These are phyloP conservation scores for Phalaenopsis hybrid DNA, from an alignment of 116 monocot species.

Conservation along the genomic window DNA sequence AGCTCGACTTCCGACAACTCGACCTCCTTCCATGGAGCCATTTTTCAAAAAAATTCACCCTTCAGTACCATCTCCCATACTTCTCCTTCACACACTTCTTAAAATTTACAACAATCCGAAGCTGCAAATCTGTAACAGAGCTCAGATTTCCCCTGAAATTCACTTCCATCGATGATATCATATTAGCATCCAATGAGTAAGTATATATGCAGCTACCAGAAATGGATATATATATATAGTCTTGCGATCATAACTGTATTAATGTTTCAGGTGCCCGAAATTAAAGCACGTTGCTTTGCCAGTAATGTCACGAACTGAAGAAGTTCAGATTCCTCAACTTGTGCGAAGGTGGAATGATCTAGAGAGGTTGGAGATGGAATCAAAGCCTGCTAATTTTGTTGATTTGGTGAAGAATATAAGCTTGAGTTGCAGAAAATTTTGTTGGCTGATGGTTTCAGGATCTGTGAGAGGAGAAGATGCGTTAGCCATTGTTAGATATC, in stretches of 20 bases:
- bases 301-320: slow-evolving; percentile 10
- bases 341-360: slow-evolving; percentile 30
- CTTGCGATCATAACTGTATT: not conserved
- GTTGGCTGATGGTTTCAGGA: slow-evolving; percentile 10
- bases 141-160: slow-evolving; percentile 8
- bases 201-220: not conserved
- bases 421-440: slow-evolving; percentile 11
- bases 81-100: slow-evolving; percentile 17
- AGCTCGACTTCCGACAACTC: slow-evolving; percentile 20
- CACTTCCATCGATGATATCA: not conserved
- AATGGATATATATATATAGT: not conserved
- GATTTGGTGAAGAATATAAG: slow-evolving; percentile 17
- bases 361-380: slow-evolving; percentile 25
- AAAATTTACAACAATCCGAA: not conserved
- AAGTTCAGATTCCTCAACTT: slow-evolving; percentile 22
- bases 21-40: slow-evolving; percentile 33
- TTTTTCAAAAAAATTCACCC: slow-evolving; percentile 11
- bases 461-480: slow-evolving; percentile 13
- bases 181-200: slow-evolving; percentile 7
- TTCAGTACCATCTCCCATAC: slow-evolving; percentile 4
- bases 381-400: slow-evolving; percentile 19
- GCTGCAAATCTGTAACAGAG: slow-evolving; percentile 1
- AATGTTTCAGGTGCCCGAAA: slow-evolving; percentile 23
- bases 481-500: not conserved
- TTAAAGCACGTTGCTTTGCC: slow-evolving; percentile 25